A percentile compares a stretch with the other conserved stretches of the same genome.
phyloP scores from a whole-genome alignment of 2,329 filamentous ascomycete species.

The Pleomassaria siparia region DNA sequence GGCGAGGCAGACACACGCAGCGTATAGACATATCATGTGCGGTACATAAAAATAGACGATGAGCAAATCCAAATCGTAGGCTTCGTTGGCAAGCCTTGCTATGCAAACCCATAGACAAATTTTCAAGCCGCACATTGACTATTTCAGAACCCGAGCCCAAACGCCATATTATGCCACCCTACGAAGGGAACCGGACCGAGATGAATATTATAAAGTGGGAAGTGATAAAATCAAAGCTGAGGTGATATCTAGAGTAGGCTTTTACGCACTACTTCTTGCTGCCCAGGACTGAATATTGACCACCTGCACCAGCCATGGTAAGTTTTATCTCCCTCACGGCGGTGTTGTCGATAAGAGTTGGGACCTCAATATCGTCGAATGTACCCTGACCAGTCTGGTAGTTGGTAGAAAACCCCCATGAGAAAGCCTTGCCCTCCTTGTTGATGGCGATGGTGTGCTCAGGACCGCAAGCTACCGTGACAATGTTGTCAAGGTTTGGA shows the following conservation, averaged over 20 bases:
- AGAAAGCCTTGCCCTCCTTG: constrained; percentile 68
- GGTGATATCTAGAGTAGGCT: neutral
- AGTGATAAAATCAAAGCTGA: neutral
- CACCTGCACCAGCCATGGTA: constrained; percentile 79
- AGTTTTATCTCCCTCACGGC: constrained; percentile 76
- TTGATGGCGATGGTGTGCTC: constrained; percentile 76
- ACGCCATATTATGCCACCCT: neutral
- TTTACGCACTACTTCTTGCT: constrained; percentile 21
- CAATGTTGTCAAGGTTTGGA: constrained; percentile 59
- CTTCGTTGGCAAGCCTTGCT: neutral
- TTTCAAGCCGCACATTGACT: neutral
- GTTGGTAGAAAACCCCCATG: constrained; percentile 79
- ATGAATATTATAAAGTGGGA: neutral
- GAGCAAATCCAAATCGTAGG: neutral
- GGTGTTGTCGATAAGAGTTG: constrained; percentile 81
- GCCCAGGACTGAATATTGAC: constrained; percentile 74
- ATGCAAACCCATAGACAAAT: neutral
- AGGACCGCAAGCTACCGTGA: constrained; percentile 62
- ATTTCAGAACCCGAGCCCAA: neutral
- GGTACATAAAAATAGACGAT: neutral
- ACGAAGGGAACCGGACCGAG: no score
- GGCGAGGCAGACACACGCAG: neutral
- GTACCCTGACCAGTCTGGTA: constrained; percentile 79
- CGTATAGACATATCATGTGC: neutral
- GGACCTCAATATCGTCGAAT: constrained; percentile 75